Evolutionary conservation across 495 filamentous ascomycete genomes (phyloP).

Genomic region (Aspergillus indologenus): DNA sequence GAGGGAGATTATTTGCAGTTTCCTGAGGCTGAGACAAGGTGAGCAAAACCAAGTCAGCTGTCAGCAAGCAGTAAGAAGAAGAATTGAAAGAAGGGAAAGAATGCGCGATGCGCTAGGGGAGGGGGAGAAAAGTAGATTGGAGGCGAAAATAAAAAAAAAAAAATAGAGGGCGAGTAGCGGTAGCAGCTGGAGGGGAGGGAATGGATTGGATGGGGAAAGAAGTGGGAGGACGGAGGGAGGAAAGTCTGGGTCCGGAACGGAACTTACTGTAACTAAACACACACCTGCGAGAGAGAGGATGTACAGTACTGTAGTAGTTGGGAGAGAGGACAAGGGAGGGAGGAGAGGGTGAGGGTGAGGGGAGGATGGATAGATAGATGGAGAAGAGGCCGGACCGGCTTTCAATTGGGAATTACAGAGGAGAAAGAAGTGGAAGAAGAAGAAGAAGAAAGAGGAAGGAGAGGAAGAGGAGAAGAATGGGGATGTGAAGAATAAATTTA

Average conservation of each 20-base stretch:
- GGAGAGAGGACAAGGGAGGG: conserved; percentile 9
- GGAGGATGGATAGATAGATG: not conserved
- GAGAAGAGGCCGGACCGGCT: not conserved
- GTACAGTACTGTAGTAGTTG: conserved; percentile 1
- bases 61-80: not conserved
- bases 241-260: conserved; percentile 2
- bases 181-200: not conserved
- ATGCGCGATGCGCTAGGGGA: not conserved
- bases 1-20: not conserved
- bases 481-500: not conserved
- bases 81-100: not conserved
- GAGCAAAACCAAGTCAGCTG: conserved; percentile 1
- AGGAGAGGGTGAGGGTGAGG: conserved; percentile 9
- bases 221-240: conserved; percentile 9
- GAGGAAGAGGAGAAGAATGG: not conserved
- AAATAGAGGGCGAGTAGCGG: conserved; percentile 11
- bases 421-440: not conserved
- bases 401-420: not conserved
- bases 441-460: conserved; percentile 12
- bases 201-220: conserved; percentile 11
- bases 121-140: not conserved
- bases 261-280: conserved; percentile 12
- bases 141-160: conserved; percentile 1
- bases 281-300: not conserved
- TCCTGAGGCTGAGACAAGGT: conserved; percentile 2